A percentile compares a stretch with the other conserved stretches of the same genome.
Conservation (phyloP, 768 basidiomycete genomes). For the Austroboletus eburneus region DNA sequence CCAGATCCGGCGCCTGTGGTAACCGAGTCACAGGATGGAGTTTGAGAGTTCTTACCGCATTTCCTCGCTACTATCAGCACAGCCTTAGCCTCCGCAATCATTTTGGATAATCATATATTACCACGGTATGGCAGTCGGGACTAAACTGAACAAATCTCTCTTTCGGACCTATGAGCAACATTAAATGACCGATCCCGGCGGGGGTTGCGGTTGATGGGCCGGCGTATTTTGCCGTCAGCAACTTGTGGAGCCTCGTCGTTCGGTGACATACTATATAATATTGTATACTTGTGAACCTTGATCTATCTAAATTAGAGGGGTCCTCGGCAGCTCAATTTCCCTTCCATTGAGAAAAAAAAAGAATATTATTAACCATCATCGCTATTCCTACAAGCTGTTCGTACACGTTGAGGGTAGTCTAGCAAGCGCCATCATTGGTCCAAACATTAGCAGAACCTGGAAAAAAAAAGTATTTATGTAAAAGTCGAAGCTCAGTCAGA, state of each 20-base stretch:
- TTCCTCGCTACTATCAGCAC: neutral
- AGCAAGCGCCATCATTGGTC: constrained; percentile 55
- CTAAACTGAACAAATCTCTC: neutral
- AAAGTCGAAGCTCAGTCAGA: neutral
- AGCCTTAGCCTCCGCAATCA: neutral
- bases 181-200: neutral
- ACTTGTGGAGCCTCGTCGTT: neutral
- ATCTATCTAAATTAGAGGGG: neutral
- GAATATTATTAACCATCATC: neutral
- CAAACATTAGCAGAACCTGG: constrained; percentile 51
- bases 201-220: neutral
- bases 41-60: neutral
- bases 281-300: too few relatives aligned
- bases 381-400: neutral
- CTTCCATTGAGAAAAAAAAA: neutral
- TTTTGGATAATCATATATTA: neutral
- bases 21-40: neutral
- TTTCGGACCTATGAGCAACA: neutral
- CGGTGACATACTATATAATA: neutral
- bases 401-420: neutral
- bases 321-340: neutral
- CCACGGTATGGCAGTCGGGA: neutral
- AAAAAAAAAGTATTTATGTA: neutral
- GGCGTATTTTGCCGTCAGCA: neutral
- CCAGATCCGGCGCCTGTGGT: neutral